A percentile compares a stretch with the other conserved stretches of the same genome.
These are phyloP conservation scores for Coccomyxa sp. DNA, from an alignment of 139 green algal genomes.

Conservation along the genomic window DNA sequence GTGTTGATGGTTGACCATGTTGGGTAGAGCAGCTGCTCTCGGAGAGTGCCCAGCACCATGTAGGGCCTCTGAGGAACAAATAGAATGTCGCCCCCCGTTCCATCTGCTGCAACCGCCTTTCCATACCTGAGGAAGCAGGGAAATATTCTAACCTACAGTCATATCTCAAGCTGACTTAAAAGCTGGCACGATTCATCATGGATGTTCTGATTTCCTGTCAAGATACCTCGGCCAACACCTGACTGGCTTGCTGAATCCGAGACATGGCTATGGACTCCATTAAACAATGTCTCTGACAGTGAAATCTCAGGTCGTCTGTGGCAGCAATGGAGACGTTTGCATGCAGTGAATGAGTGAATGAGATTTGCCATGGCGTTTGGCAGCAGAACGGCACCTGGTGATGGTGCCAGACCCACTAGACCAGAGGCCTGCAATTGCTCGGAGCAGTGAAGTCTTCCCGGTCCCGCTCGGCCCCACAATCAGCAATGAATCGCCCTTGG, in stretches of 20 bases:
- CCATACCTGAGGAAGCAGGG: slow-evolving; percentile 10
- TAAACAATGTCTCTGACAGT: no score
- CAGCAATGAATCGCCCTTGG: slow-evolving; percentile 58
- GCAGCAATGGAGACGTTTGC: no score
- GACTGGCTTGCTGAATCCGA: no score
- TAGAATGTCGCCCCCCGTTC: slow-evolving; percentile 37
- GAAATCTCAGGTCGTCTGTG: no score
- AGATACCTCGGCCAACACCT: no score
- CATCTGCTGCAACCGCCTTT: slow-evolving; percentile 11
- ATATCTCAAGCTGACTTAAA: no score
- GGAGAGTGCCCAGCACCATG: slow-evolving; percentile 88
- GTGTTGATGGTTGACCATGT: slow-evolving; percentile 31
- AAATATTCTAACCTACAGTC: background rate
- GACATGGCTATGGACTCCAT: no score
- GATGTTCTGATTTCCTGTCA: no score
- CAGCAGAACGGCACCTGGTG: slow-evolving; percentile 4
- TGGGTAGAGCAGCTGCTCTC: slow-evolving; percentile 88
- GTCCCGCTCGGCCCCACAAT: slow-evolving; percentile 86
- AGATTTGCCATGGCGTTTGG: no score
- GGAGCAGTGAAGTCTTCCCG: slow-evolving; percentile 89
- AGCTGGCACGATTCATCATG: no score
- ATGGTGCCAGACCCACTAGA: slow-evolving; percentile 58
- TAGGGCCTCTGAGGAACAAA: slow-evolving; percentile 96
- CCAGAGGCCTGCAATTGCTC: slow-evolving; percentile 93
- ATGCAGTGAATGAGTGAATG: no score